Evolutionary conservation across 31 red algal species (phyloP).

Genomic region (Asparagopsis taxiformis): DNA sequence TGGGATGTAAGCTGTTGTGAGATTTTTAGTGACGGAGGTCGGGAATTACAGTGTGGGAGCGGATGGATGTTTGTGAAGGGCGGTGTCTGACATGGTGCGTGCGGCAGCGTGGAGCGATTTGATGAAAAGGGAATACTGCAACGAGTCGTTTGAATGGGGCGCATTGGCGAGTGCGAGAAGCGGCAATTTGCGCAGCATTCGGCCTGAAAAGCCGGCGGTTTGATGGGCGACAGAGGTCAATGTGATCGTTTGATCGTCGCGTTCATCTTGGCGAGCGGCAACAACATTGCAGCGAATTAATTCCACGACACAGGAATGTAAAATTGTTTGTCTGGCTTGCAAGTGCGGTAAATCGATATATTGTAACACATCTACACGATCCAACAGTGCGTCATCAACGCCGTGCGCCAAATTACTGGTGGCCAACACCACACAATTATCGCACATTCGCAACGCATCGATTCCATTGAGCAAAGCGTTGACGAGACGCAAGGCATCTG

Average conservation of each 20-base stretch:
- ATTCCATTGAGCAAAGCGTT: slow-evolving; percentile 65
- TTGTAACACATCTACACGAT: slow-evolving; percentile 54
- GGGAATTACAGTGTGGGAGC: no score
- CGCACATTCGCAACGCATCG: slow-evolving; percentile 13
- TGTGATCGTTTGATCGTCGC: not conserved
- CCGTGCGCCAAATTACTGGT: slow-evolving; percentile 49
- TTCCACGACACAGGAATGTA: slow-evolving; percentile 32
- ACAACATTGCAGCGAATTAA: slow-evolving; percentile 33
- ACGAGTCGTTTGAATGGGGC: no score
- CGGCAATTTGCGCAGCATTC: slow-evolving; percentile 30
- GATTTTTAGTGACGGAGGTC: no score
- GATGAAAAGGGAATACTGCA: no score
- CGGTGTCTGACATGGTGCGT: no score
- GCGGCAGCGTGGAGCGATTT: no score
- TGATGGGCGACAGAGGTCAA: not conserved
- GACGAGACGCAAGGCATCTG: slow-evolving; percentile 69
- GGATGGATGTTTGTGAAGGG: no score
- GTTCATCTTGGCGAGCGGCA: not conserved
- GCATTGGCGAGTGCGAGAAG: slow-evolving; percentile 26
- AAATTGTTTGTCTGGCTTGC: slow-evolving; percentile 10
- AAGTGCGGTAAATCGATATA: slow-evolving; percentile 20
- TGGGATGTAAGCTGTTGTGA: no score
- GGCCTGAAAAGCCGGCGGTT: slow-evolving; percentile 2
- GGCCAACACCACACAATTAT: slow-evolving; percentile 43
- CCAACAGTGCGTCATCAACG: slow-evolving; percentile 60